Percentiles rank a stretch among this genome's conserved stretches.
Conservation (phyloP, 2,329 filamentous ascomycete species). For the Sporothrix schenckii region DNA sequence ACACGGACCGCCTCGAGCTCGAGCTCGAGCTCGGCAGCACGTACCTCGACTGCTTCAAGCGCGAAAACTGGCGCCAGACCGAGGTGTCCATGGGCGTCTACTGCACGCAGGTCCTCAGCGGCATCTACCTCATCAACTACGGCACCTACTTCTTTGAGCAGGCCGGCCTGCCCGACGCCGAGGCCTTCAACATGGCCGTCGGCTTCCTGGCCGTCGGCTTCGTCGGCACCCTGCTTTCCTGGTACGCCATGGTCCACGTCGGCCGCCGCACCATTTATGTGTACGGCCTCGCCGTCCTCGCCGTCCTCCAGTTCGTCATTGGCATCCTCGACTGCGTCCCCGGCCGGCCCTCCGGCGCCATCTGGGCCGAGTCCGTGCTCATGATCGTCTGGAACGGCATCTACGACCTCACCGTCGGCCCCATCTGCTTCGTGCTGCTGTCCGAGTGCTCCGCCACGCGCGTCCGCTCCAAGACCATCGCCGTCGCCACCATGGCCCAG, state of each 20-base stretch:
- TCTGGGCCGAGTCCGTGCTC: slow-evolving; percentile 55
- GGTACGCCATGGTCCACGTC: slow-evolving; percentile 53
- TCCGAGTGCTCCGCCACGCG: slow-evolving; percentile 54
- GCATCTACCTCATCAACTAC: slow-evolving; percentile 66
- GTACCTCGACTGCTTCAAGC: slow-evolving; percentile 56
- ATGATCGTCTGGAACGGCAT: slow-evolving; percentile 56
- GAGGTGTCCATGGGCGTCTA: slow-evolving; percentile 64
- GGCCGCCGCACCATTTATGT: slow-evolving; percentile 58
- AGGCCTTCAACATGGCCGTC: slow-evolving; percentile 59
- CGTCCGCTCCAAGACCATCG: slow-evolving; percentile 51
- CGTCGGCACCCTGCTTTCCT: slow-evolving; percentile 57
- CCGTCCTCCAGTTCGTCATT: slow-evolving; percentile 51
- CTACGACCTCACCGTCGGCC: slow-evolving; percentile 58
- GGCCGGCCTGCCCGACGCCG: slow-evolving; percentile 53
- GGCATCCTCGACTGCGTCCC: slow-evolving; percentile 54
- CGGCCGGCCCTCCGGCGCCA: slow-evolving; percentile 39
- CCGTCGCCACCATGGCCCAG: slow-evolving; percentile 50
- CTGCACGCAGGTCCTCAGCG: slow-evolving; percentile 65
- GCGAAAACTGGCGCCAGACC: slow-evolving; percentile 55
- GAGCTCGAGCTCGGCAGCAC: slow-evolving; percentile 54
- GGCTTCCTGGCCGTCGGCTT: slow-evolving; percentile 56
- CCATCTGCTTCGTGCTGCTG: slow-evolving; percentile 57
- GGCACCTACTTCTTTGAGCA: slow-evolving; percentile 64
- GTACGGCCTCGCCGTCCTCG: slow-evolving; percentile 49
- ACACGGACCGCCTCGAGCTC: slow-evolving; percentile 62